Base-by-base conservation (phyloP, 495 filamentous ascomycete species). In the Rusavskia elegans region DNA sequence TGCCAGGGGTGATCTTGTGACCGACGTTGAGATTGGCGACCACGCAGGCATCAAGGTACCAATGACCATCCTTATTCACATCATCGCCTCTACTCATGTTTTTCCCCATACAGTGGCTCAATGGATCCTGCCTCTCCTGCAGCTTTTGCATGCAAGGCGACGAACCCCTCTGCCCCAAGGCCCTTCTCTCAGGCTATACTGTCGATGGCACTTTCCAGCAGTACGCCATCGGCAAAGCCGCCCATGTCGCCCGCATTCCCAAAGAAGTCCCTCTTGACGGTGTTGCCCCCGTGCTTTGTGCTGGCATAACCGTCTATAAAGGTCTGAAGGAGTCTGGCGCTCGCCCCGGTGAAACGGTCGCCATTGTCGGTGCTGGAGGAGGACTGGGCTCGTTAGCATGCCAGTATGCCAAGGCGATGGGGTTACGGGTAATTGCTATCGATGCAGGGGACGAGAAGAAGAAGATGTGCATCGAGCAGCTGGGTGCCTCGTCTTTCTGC, bases 151-250 rank as follows among this genome's bases (percentile, higher is more conserved):
- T 77, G 65, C 71, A 77, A 55, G 64, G 76, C n/a, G 76, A 84
- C 51, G 81, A 94, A 63, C 81, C 86, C 8, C 80, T 94, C 2
- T 95, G 89, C 71, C 61, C 75, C 1, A 59, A 83, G 38, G 79
- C 84, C 19, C 62, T 75, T 29, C 77, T 94, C 35, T 90, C 86
- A 3, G 89, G 89, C 39, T 94, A 95, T 70, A 92, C 86, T 21
- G 87, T 94, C 51, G 85, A 95, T 66, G 89, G 89, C 48, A 79
- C 79, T 49, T 96, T 96, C 78, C 89, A 95, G 69, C 81, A 96
- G 70, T 95, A 95, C 68, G 76, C 76, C 65, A 80, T 95, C 59
- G 89, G 76, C 50, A 93, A 94, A 65, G 87, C 87, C 2, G 76
- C 80, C 16, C 83, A 93, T 63, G 79, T 88, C 5, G 84, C 86